Conservation (phyloP, 1,284 basidiomycete species). For the Ustilago vetiveriae region DNA sequence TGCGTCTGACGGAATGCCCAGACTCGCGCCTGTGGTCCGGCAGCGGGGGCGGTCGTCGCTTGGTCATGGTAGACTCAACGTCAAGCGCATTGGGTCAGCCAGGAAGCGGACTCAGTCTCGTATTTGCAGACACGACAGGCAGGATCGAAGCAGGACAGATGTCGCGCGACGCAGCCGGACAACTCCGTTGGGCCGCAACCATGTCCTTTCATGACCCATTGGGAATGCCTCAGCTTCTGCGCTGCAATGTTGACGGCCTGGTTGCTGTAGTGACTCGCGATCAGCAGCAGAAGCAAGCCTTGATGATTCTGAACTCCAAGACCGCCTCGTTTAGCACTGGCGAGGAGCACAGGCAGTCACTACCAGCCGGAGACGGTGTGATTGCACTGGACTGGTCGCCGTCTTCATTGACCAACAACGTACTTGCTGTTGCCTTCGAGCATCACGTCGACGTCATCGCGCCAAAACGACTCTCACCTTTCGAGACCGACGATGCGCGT, state of each 20-base stretch:
- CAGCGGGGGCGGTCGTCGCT: not conserved
- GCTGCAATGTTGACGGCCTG: constrained; percentile 14
- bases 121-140: constrained; percentile 11
- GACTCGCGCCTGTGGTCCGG: constrained; percentile 1
- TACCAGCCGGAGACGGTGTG: constrained; percentile 12
- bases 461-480: constrained; percentile 9
- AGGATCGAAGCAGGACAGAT: constrained; percentile 8
- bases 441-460: constrained; percentile 34
- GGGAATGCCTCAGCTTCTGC: not conserved
- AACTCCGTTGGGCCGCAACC: constrained; percentile 9
- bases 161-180: not conserved
- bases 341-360: constrained; percentile 42
- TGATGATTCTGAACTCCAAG: constrained; percentile 87
- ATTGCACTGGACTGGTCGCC: constrained; percentile 41
- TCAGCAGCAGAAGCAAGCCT: constrained; percentile 7
- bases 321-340: constrained; percentile 93
- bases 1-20: not conserved
- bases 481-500: not conserved
- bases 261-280: constrained; percentile 14
- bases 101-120: constrained; percentile 4
- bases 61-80: constrained; percentile 5
- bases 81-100: not conserved
- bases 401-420: constrained; percentile 13
- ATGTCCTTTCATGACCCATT: constrained; percentile 3
- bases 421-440: constrained; percentile 27